phyloP scores from a whole-genome alignment of 495 filamentous ascomycete genomes.

The Penicillium parvum region DNA sequence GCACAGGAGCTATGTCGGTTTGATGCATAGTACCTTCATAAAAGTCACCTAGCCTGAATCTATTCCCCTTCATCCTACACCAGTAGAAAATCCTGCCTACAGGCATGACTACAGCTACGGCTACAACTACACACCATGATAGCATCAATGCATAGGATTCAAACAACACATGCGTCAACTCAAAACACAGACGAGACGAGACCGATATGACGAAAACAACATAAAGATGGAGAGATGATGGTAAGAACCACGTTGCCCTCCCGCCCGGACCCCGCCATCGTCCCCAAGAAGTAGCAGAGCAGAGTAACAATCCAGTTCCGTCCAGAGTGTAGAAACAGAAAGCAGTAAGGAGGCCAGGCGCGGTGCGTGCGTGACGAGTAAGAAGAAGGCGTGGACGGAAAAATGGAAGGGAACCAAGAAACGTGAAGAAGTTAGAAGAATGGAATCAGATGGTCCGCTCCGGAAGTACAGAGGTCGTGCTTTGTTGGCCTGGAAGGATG shows the following conservation, averaged over 20 bases:
- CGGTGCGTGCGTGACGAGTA: conserved; percentile 4
- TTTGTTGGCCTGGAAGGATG: conserved; percentile 14
- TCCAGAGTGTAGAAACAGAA: conserved; percentile 31
- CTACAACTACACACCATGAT: background rate
- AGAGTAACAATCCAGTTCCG: conserved; percentile 25
- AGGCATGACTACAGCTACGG: background rate
- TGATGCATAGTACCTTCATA: background rate
- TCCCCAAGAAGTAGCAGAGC: too few species aligned
- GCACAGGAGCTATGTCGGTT: too few species aligned
- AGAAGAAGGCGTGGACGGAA: conserved; percentile 9
- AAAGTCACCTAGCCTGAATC: too few species aligned
- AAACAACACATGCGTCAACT: conserved; percentile 31
- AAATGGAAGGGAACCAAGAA: conserved; percentile 14
- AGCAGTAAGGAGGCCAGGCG: conserved; percentile 7
- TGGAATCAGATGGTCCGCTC: conserved; percentile 19
- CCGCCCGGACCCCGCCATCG: too few species aligned
- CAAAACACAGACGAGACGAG: too few species aligned
- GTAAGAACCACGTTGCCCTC: conserved; percentile 35
- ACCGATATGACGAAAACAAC: conserved; percentile 23
- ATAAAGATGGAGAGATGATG: conserved; percentile 28
- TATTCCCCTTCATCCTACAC: too few species aligned
- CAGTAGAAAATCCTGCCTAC: background rate
- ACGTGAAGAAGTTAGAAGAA: conserved; percentile 10
- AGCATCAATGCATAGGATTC: conserved; percentile 4
- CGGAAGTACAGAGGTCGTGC: conserved; percentile 8